These are phyloP conservation scores for Punica granatum DNA, from an alignment of 345 rosid genomes.

Conservation along the genomic window DNA sequence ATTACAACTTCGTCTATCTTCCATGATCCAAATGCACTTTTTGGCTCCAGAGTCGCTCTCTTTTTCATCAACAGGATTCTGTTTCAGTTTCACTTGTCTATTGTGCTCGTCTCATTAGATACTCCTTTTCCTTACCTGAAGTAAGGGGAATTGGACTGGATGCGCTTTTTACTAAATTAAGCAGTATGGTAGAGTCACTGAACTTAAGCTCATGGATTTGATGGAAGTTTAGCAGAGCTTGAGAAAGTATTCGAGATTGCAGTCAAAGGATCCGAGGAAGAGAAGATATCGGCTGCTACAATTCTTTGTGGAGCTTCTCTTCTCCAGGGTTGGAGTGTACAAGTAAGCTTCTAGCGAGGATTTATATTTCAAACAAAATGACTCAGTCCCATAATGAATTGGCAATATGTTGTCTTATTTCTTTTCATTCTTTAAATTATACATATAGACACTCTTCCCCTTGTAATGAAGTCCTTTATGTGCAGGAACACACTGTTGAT, in stretches of 20 bases:
- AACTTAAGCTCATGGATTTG: slow-evolving; percentile 84
- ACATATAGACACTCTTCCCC: not conserved
- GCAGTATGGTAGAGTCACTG: slow-evolving; percentile 64
- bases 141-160: slow-evolving; percentile 64
- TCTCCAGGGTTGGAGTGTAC: slow-evolving; percentile 91
- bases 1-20: not conserved
- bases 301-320: slow-evolving; percentile 96
- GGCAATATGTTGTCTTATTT: not conserved
- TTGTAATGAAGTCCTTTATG: not conserved
- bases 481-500: slow-evolving; percentile 80
- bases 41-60: not conserved
- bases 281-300: slow-evolving; percentile 86
- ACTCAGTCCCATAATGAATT: not conserved
- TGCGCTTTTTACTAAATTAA: slow-evolving; percentile 60
- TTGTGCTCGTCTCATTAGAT: slow-evolving; percentile 12
- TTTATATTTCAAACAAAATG: not conserved
- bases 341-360: slow-evolving; percentile 36
- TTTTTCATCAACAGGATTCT: not conserved
- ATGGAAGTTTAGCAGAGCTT: slow-evolving; percentile 97
- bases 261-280: slow-evolving; percentile 70
- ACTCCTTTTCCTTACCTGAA: slow-evolving; percentile 52
- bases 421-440: not conserved
- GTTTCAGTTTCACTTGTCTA: not conserved
- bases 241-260: slow-evolving; percentile 89
- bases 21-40: not conserved